phyloP scores from a whole-genome alignment of 768 basidiomycete species.

The Cytidiella melzeri region DNA sequence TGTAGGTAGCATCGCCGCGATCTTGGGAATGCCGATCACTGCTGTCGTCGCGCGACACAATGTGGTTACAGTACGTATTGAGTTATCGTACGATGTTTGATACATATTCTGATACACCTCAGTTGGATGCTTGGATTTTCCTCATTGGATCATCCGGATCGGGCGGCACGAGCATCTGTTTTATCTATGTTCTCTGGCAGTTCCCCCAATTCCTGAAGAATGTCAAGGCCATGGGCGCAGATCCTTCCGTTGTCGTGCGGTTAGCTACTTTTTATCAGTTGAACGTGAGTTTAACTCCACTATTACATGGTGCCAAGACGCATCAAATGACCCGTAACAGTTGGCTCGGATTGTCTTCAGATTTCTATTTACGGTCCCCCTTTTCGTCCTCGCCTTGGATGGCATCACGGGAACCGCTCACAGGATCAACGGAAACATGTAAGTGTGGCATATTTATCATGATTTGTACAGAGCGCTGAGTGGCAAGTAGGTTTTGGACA shows the following conservation, averaged over 20 bases:
- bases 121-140: constrained; percentile 76
- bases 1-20: constrained; percentile 54
- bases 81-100: no score
- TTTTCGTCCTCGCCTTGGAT: constrained; percentile 63
- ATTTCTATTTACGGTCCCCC: constrained; percentile 64
- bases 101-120: not conserved
- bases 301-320: not conserved
- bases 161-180: constrained; percentile 59
- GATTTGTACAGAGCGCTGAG: not conserved
- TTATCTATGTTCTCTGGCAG: constrained; percentile 62
- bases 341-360: constrained; percentile 68
- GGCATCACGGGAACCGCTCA: constrained; percentile 43
- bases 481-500: constrained; percentile 45
- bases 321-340: constrained; percentile 29
- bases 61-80: constrained; percentile 48
- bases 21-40: constrained; percentile 70
- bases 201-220: constrained; percentile 68
- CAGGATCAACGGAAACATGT: constrained; percentile 49
- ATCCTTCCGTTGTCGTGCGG: constrained; percentile 67
- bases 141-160: constrained; percentile 63
- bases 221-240: constrained; percentile 69
- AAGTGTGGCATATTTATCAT: no score
- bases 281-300: constrained; percentile 46
- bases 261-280: constrained; percentile 71
- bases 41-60: constrained; percentile 52